Percentiles rank a stretch among this genome's conserved stretches.
These are phyloP conservation scores for Fusarium nygamai DNA, from an alignment of 2,329 filamentous ascomycete genomes.

Conservation along the genomic window DNA sequence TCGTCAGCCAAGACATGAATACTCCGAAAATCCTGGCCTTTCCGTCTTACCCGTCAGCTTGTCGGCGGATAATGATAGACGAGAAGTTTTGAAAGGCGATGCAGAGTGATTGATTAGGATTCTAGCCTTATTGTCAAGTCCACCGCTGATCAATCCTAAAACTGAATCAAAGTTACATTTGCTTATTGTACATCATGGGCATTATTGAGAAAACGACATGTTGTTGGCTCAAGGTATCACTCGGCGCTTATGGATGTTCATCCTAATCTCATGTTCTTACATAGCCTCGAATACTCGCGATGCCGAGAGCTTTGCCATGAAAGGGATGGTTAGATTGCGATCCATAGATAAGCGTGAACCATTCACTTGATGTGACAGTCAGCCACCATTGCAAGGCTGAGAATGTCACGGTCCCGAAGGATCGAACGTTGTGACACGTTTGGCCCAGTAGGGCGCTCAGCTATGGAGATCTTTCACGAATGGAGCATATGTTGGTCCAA, in stretches of 20 bases:
- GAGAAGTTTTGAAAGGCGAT: background rate
- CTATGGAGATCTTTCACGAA: background rate
- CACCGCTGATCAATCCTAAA: background rate
- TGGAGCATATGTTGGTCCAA: background rate
- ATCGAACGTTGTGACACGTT: background rate
- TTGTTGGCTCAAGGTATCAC: background rate
- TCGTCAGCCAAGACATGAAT: background rate
- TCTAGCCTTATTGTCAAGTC: background rate
- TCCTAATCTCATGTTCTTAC: background rate
- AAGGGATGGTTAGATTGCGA: background rate
- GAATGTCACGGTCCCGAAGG: background rate
- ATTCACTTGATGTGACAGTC: background rate
- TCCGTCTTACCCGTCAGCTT: background rate
- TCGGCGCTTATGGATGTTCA: background rate
- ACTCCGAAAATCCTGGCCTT: background rate
- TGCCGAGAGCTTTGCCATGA: background rate
- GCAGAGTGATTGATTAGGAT: background rate
- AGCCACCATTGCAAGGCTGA: background rate
- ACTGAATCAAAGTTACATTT: background rate
- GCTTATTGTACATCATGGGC: background rate
- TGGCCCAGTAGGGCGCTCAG: background rate
- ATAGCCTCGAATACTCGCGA: background rate
- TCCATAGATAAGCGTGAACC: background rate
- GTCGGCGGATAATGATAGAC: background rate
- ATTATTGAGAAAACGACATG: rapidly evolving